These are phyloP conservation scores for Cymbidium sinense DNA, from an alignment of 106 monocot genomes.

Conservation along the genomic window DNA sequence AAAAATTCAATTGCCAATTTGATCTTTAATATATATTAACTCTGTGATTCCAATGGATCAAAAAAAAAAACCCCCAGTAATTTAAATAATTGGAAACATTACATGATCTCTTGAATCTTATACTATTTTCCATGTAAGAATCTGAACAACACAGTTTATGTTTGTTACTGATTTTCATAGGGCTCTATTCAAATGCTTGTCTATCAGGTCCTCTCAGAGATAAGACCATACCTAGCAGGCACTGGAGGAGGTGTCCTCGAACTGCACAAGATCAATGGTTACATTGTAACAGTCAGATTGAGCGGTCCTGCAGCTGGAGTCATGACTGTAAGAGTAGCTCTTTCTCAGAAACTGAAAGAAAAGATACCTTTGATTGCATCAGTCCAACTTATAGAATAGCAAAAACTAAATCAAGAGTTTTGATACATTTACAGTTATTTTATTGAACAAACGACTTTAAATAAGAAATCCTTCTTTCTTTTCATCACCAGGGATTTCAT, in stretches of 20 bases:
- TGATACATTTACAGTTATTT: background rate
- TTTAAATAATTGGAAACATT: background rate
- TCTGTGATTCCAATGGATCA: background rate
- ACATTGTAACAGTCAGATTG: conserved; percentile 56
- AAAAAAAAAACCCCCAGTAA: background rate
- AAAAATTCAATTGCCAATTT: too few relatives aligned
- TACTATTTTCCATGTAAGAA: background rate
- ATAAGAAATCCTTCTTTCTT: background rate
- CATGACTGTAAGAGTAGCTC: conserved; percentile 89
- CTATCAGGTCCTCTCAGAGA: conserved; percentile 76
- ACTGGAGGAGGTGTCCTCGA: conserved; percentile 80
- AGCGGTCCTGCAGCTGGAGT: conserved; percentile 78
- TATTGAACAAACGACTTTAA: background rate
- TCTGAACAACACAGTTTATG: background rate
- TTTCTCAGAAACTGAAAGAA: conserved; percentile 81
- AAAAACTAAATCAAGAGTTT: background rate
- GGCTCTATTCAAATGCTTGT: background rate
- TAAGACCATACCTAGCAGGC: conserved; percentile 83
- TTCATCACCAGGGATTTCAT: background rate
- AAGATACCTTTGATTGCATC: conserved; percentile 85
- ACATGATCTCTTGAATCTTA: background rate
- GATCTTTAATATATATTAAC: background rate
- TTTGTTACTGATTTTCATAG: background rate
- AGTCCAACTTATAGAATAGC: conserved; percentile 62
- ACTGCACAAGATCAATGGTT: conserved; percentile 58